Evolutionary conservation across 2,329 filamentous ascomycete genomes (phyloP), one percentile per base, ranked within the genome.

Genomic region (Volutella citrinella): DNA sequence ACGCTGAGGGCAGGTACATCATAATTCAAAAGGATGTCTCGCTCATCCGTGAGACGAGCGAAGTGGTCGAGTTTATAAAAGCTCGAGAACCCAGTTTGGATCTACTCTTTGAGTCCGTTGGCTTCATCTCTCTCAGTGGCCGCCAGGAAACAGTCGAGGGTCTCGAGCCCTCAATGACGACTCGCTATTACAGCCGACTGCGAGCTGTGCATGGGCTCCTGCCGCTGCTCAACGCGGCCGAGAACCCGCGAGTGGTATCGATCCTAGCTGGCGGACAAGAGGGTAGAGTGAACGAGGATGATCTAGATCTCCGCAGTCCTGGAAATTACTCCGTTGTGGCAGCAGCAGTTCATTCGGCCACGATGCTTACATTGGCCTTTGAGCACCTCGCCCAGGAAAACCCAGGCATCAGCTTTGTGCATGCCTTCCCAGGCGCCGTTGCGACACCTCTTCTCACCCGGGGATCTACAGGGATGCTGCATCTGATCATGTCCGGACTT

Each of bases 161-260:
- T 2, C 36, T 37, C 5, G 42, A 43, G 4, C 30, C 40, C 6
- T 40, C 30, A 5, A 43, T 40, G 33, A 32, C 30, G 8, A 31
- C 22, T 3, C 27, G 40, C 2, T 37, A 32, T 11, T 40, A 39
- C 27, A 30, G 29, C 6, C 29, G 41, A 10, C 22, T 43, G 4
- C 22, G 34, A 3, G 38, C 22, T 8, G n/a, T 36, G 1, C 13
- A 41, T 7, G 15, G 24, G 10, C 21, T 43, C 9, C 19, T 42
- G 3, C 38, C 34, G 6, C 15, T 43, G 4, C 34, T 42, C 12
- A 38, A 38, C 15, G 30, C 19, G 9, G 18, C 28, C 10, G n/a
- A 10, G 2, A 34, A 30, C 6, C 32, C 12, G 0, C 21, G 19
- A 13, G 23, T 19, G 1, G 5, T 17, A 9, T 17, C 17, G 1